Base-by-base conservation (phyloP, 352 stramenopile genomes). In the Lagenidium giganteum region DNA sequence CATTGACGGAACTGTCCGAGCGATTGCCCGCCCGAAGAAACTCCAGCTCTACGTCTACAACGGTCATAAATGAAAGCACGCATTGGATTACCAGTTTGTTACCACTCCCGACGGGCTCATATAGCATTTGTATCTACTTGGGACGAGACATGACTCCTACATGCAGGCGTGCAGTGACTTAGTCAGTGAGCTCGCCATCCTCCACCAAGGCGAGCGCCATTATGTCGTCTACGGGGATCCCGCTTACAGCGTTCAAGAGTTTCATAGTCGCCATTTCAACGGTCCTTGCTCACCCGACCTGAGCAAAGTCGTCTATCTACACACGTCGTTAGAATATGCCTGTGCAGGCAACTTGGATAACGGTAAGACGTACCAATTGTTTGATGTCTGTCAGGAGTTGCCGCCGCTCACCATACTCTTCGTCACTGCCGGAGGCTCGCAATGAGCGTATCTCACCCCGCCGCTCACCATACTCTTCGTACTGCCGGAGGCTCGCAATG, bases 1-100 rank as follows among this genome's bases (percentile, higher is more conserved):
- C 34, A 50, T 57, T 37, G 48, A 57, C 23, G 48, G 41, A 3
- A 57, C 47, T 3, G 43, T 48, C 6, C 37, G 42, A 23, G 22
- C 25, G 5, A 45, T 50, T 21, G 35, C 25, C 13, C 40, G 48
- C 3, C 39, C 48, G 14, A 28, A 37, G 13, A 41, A 47, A 22
- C 20, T 42, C 5, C 41, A 57, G 30, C 32, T 18, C 24, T 20
- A 27, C 3, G 34, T 46, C 0, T 57, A 51, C 34, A 55, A 40
- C 26, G 39, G 47, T 21, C 28, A 18, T 17, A 51, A 51, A 20
- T 18, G 32, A 12, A 14, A 21, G 3, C 45, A 52, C 29, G 27
- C 12, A 8, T 13, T 45, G 17, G 45, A 52, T 23, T 52, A 22
- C 16, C 45, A 52, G 17, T 22, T 12, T 11, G 34, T 52, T n/a